phyloP scores from a whole-genome alignment of 2,329 filamentous ascomycete species.

The Scedosporium aurantiacum region DNA sequence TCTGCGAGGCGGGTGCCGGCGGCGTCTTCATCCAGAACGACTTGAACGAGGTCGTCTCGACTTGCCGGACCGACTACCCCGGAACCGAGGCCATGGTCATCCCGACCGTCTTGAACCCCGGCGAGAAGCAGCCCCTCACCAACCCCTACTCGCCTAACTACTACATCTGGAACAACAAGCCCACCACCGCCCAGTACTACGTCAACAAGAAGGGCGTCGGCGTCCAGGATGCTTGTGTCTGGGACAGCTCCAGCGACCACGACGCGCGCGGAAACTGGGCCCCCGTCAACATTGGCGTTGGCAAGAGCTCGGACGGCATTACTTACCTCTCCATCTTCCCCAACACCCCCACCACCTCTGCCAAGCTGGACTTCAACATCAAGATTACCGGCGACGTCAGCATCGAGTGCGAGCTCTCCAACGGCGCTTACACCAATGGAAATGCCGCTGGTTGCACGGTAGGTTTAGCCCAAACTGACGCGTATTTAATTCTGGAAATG shows the following conservation, averaged over 20 bases:
- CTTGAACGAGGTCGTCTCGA: conserved; percentile 51
- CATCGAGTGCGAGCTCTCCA: conserved; percentile 51
- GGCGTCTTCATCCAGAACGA: conserved; percentile 68
- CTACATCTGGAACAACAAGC: conserved; percentile 64
- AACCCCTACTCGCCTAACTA: conserved; percentile 63
- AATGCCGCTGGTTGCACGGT: conserved; percentile 63
- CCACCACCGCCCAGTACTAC: conserved; percentile 92
- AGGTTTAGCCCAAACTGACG: conserved; percentile 30
- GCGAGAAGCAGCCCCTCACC: conserved; percentile 52
- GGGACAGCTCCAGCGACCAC: conserved; percentile 42
- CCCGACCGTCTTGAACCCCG: conserved; percentile 54
- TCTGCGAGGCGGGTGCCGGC: conserved; percentile 65
- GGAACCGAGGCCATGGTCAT: conserved; percentile 83
- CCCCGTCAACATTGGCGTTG: conserved; percentile 75
- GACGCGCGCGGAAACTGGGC: conserved; percentile 71
- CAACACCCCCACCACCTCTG: conserved; percentile 65
- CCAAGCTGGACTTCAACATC: conserved; percentile 66
- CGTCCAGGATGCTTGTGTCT: conserved; percentile 61
- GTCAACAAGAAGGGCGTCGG: conserved; percentile 71
- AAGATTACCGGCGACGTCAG: conserved; percentile 57
- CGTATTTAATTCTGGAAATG: neutral
- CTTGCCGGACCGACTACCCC: conserved; percentile 95
- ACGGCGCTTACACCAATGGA: conserved; percentile 51
- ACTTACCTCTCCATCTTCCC: conserved; percentile 79
- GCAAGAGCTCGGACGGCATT: conserved; percentile 48